phyloP scores from a whole-genome alignment of 345 rosid genomes.

The Salix suchowensis region DNA sequence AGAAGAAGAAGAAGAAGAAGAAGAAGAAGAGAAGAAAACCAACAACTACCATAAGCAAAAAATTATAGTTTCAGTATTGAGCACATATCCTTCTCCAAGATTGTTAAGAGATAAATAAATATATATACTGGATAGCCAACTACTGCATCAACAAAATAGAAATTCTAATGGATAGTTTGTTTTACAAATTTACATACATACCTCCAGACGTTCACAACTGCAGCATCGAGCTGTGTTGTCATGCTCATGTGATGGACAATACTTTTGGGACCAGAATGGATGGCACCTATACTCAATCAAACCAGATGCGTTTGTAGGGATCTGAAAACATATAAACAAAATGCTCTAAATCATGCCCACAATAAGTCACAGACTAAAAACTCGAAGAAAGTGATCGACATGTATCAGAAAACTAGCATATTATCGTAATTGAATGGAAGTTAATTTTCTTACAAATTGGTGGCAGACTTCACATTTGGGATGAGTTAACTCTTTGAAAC shows the following conservation, averaged over 20 bases:
- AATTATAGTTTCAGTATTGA: background rate
- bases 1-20: too few relatives aligned
- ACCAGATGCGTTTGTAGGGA: slow-evolving; percentile 77
- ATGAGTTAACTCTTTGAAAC: slow-evolving; percentile 84
- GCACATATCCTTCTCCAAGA: background rate
- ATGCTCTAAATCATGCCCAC: too few relatives aligned
- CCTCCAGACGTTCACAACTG: slow-evolving; percentile 96
- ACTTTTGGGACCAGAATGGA: slow-evolving; percentile 95
- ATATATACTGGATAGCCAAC: background rate
- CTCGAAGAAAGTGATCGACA: too few relatives aligned
- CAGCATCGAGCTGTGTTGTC: slow-evolving; percentile 86
- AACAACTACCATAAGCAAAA: background rate
- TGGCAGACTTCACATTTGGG: slow-evolving; percentile 96
- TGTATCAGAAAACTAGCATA: background rate
- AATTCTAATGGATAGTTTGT: background rate
- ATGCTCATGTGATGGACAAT: slow-evolving; percentile 83
- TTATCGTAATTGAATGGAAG: background rate
- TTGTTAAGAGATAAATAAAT: background rate
- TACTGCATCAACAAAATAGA: too few relatives aligned
- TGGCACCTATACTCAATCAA: slow-evolving; percentile 92
- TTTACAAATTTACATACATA: slow-evolving; percentile 21
- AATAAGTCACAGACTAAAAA: too few relatives aligned
- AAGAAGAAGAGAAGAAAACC: background rate
- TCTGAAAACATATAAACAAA: slow-evolving; percentile 34
- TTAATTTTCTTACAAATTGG: slow-evolving; percentile 62